These are phyloP conservation scores for Globisporangium sylvaticum DNA, from an alignment of 352 stramenopile genomes.

Conservation along the genomic window DNA sequence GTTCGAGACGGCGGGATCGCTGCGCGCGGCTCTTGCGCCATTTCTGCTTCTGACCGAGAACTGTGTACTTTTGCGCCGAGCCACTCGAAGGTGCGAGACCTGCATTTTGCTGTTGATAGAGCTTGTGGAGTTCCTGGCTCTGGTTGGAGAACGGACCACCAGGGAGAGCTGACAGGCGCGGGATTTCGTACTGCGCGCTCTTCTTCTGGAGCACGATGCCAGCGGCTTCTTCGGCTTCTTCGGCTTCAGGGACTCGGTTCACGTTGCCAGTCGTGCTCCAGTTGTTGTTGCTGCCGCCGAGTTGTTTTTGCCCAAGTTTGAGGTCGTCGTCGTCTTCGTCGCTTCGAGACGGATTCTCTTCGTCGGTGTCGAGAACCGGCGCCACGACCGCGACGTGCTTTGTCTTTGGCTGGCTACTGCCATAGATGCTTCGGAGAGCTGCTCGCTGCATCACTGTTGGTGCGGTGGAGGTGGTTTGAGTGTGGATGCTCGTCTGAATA, in stretches of 20 bases:
- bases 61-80: conserved; percentile 31
- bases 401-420: conserved; percentile 27
- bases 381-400: conserved; percentile 53
- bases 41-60: conserved; percentile 62
- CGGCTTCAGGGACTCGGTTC: conserved; percentile 9
- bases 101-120: conserved; percentile 19
- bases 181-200: conserved; percentile 13
- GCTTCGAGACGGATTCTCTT: conserved; percentile 8
- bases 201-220: conserved; percentile 11
- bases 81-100: conserved; percentile 19
- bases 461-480: background rate
- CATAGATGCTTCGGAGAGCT: conserved; percentile 39
- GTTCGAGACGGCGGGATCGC: conserved; percentile 22
- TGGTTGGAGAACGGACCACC: conserved; percentile 5
- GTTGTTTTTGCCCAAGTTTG: too few species aligned
- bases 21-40: conserved; percentile 46
- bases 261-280: background rate
- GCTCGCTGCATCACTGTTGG: conserved; percentile 29
- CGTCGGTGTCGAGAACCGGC: conserved; percentile 38
- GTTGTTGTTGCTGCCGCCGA: conserved; percentile 4
- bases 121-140: conserved; percentile 4
- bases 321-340: conserved; percentile 12
- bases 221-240: conserved; percentile 10
- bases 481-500: background rate
- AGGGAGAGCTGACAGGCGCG: background rate